Evolutionary conservation across 768 basidiomycete genomes (phyloP), one percentile per base, ranked within the genome.

Genomic region (Lactifluus volemus): DNA sequence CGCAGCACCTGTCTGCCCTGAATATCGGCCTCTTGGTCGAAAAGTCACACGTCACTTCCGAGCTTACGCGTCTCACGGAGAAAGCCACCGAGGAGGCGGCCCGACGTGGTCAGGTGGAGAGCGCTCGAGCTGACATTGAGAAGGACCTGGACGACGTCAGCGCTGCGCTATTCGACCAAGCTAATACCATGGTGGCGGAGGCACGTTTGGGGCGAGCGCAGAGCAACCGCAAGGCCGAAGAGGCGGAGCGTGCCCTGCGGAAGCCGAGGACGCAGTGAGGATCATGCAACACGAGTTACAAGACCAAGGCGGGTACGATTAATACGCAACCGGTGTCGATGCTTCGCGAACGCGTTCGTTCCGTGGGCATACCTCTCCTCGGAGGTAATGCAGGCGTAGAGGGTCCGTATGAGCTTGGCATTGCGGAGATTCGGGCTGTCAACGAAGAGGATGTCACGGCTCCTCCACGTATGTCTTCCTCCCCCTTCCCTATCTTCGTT

Each of bases 11-110:
- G 6, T 84, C 91, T 19, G 91, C 90, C 10, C 79, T 98, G 67
- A 91, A 94, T 70, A 92, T 90, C 0, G 97, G 96, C 9, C 74
- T 96, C 45, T 78, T 98, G 47, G 95, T 99, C 21, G 96, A 99
- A 72, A 88, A 89, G 70, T 77, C 84, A 21, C 87, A 95, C 73
- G 94, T 98, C 57, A 93, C 90, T 9, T 71, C 85, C 3, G 96
- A 99, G 76, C 85, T 99, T 60, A 95, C 85, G 67, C 82, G 94
- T 32, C 76, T 99, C 61, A 98, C 98, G 85, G 90, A 94, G 67
- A 88, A 86, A 64, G 87, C 94, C n/a, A 91, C 92, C n/a, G 92
- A 96, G 68, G 96, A 97, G 75, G 93, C 95, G 14, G 85, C 91
- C 1, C 83, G 87, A 65, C 82, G 96, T 14, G 94, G 93, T 12